phyloP scores from a whole-genome alignment of 768 basidiomycete genomes.

The Lenzites betulinus region DNA sequence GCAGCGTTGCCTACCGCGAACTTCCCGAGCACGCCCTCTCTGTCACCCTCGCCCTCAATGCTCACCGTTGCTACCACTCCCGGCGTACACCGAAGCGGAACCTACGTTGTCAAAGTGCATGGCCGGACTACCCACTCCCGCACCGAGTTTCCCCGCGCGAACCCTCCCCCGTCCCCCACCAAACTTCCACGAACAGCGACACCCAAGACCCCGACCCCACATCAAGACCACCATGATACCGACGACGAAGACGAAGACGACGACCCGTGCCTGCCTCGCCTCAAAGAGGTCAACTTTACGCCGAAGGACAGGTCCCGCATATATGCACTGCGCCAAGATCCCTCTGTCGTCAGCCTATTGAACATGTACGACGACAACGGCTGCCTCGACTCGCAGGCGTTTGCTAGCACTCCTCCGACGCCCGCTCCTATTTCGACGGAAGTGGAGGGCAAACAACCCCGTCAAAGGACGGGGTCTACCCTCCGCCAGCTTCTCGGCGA shows the following conservation, averaged over 20 bases:
- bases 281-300: slow-evolving; percentile 40
- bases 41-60: slow-evolving; percentile 20
- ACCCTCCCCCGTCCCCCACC: slow-evolving; percentile 37
- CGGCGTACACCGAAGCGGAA: slow-evolving; percentile 54
- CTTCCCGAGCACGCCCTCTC: not conserved
- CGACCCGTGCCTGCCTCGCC: slow-evolving; percentile 19
- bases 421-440: slow-evolving; percentile 24
- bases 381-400: slow-evolving; percentile 57
- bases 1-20: slow-evolving; percentile 39
- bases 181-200: slow-evolving; percentile 29
- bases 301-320: slow-evolving; percentile 54
- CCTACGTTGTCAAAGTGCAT: slow-evolving; percentile 75
- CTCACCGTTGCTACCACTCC: slow-evolving; percentile 35
- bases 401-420: slow-evolving; percentile 59
- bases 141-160: slow-evolving; percentile 68
- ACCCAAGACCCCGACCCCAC: slow-evolving; percentile 20
- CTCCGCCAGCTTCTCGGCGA: slow-evolving; percentile 71
- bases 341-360: slow-evolving; percentile 75
- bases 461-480: slow-evolving; percentile 67
- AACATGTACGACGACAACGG: slow-evolving; percentile 76
- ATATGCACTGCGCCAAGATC: slow-evolving; percentile 66
- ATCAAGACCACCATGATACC: slow-evolving; percentile 18
- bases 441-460: slow-evolving; percentile 51
- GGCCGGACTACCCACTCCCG: slow-evolving; percentile 58
- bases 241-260: slow-evolving; percentile 28